phyloP scores from a whole-genome alignment of 2,329 filamentous ascomycete genomes.

The Cytospora piceae region DNA sequence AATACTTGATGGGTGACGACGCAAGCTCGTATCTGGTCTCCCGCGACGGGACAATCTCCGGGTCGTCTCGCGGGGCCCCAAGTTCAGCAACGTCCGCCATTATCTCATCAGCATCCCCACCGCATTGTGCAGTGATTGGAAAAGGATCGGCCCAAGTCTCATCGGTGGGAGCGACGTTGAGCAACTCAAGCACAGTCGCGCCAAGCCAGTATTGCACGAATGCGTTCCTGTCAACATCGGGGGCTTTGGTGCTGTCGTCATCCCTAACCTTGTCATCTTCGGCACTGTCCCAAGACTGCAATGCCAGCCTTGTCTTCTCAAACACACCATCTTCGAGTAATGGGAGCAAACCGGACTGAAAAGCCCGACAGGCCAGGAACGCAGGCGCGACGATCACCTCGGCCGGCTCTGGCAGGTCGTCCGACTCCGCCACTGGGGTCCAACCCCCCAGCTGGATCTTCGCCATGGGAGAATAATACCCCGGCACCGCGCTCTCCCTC shows the following conservation, averaged over 20 bases:
- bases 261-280: not conserved
- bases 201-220: constrained; percentile 21
- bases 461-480: constrained; percentile 20
- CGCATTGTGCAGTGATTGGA: not conserved
- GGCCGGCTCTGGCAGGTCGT: not conserved
- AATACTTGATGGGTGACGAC: constrained; percentile 2
- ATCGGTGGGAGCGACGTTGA: not conserved
- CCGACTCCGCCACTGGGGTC: not conserved
- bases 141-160: constrained; percentile 21
- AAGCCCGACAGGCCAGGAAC: constrained; percentile 23
- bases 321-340: constrained; percentile 14
- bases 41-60: not conserved
- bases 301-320: not conserved
- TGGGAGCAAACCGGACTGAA: constrained; percentile 23
- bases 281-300: not conserved
- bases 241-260: not conserved
- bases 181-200: constrained; percentile 16
- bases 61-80: no score
- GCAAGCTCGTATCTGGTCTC: not conserved
- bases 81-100: no score
- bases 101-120: no score
- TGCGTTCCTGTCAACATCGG: not conserved
- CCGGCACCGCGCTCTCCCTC: not conserved
- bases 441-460: constrained; percentile 14
- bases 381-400: constrained; percentile 15